Conservation (phyloP, 2,329 filamentous ascomycete species). For the Cladosporium halotolerans region DNA sequence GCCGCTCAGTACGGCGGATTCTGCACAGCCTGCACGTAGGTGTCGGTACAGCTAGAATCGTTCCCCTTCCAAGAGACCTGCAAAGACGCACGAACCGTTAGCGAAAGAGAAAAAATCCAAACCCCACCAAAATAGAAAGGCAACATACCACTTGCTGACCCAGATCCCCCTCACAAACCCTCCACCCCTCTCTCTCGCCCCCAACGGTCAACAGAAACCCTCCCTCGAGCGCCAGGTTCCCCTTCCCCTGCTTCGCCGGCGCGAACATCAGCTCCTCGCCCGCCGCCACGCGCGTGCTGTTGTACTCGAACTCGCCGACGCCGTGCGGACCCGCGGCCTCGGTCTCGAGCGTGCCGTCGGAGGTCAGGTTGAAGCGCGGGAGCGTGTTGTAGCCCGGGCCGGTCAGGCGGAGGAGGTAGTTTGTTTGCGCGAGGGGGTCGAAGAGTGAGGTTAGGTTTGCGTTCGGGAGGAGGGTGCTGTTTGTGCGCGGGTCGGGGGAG, state of each 20-base stretch:
- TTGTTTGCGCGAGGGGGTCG: conserved; percentile 29
- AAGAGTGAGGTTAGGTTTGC: conserved; percentile 36
- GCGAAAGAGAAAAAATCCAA: neutral
- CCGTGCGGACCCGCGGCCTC: conserved; percentile 25
- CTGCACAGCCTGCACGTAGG: conserved; percentile 35
- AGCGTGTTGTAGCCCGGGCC: conserved; percentile 34
- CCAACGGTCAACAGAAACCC: conserved; percentile 35
- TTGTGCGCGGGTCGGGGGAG: conserved; percentile 20
- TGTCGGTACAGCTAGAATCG: conserved; percentile 28
- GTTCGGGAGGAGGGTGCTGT: conserved; percentile 29
- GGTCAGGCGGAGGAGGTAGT: conserved; percentile 34
- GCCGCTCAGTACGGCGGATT: conserved; percentile 32
- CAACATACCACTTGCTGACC: conserved; percentile 30
- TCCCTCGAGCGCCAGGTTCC: conserved; percentile 30
- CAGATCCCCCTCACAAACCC: conserved; percentile 31
- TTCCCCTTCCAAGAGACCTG: conserved; percentile 35
- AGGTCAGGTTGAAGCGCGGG: conserved; percentile 33
- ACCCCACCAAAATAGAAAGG: neutral
- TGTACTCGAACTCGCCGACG: conserved; percentile 26
- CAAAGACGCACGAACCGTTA: neutral
- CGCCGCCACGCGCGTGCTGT: conserved; percentile 25
- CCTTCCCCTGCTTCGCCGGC: conserved; percentile 21
- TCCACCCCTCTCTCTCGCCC: conserved; percentile 34
- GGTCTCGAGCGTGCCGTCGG: conserved; percentile 29
- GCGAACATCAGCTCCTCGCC: conserved; percentile 31